A percentile compares a stretch with the other conserved stretches of the same genome.
Conservation (phyloP, 1,284 basidiomycete species). For the Gymnopus androsaceus region DNA sequence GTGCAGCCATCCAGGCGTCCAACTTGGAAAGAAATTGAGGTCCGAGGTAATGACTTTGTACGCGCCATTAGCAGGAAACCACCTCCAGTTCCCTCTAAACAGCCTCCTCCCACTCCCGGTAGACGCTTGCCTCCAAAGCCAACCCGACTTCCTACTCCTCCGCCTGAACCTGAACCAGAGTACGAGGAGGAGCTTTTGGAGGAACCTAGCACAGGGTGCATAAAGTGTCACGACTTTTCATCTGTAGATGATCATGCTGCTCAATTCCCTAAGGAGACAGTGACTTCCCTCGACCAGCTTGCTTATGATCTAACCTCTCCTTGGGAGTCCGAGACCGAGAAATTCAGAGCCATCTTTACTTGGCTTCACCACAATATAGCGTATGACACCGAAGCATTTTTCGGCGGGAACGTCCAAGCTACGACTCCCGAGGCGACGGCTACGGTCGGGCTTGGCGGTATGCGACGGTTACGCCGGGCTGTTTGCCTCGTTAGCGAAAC, state of each 20-base stretch:
- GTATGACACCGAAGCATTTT: conserved; percentile 43
- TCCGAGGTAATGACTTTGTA: conserved; percentile 26
- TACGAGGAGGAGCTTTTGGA: conserved; percentile 13
- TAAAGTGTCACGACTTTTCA: conserved; percentile 46
- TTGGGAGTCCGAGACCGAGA: conserved; percentile 43
- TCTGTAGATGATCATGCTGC: conserved; percentile 43
- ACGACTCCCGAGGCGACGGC: conserved; percentile 37
- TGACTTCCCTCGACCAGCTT: conserved; percentile 38
- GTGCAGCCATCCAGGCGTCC: neutral
- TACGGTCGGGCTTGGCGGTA: conserved; percentile 43
- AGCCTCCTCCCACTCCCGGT: conserved; percentile 20
- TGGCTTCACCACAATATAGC: conserved; percentile 48
- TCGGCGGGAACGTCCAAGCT: conserved; percentile 38
- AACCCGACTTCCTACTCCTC: conserved; percentile 31
- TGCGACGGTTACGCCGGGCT: conserved; percentile 50
- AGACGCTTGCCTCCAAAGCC: conserved; percentile 33
- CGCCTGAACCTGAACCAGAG: conserved; percentile 28
- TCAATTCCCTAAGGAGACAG: conserved; percentile 41
- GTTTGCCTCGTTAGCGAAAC: conserved; percentile 38
- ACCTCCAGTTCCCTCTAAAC: conserved; percentile 31
- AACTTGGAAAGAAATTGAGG: conserved; percentile 19
- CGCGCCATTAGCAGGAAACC: conserved; percentile 34
- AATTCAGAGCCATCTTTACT: conserved; percentile 44
- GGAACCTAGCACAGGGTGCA: conserved; percentile 27
- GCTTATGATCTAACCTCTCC: conserved; percentile 41